Percentiles rank a stretch among this genome's conserved stretches.
These are phyloP conservation scores for Rubia yunnanensis DNA, from an alignment of 257 asterid genomes.

Conservation along the genomic window DNA sequence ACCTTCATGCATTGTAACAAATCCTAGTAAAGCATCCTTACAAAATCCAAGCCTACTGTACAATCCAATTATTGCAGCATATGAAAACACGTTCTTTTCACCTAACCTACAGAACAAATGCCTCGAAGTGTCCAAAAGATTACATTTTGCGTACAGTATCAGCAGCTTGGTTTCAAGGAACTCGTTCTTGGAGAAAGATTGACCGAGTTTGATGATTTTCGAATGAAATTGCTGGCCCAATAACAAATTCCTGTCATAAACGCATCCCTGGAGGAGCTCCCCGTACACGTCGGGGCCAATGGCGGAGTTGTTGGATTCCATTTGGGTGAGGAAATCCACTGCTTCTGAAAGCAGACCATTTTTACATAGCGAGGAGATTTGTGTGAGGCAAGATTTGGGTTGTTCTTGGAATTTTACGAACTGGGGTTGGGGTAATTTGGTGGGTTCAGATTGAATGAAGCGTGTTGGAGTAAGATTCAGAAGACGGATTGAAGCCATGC, in stretches of 20 bases:
- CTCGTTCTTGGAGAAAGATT: conserved; percentile 19
- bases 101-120: conserved; percentile 18
- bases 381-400: conserved; percentile 5
- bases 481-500: conserved; percentile 23
- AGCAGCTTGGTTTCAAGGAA: conserved; percentile 26
- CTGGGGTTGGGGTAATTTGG: conserved; percentile 1
- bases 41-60: conserved; percentile 16
- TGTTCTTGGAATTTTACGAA: conserved; percentile 9
- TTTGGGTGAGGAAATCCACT: conserved; percentile 12
- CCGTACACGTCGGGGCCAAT: conserved; percentile 21
- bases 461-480: neutral
- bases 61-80: conserved; percentile 30
- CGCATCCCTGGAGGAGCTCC: conserved; percentile 27
- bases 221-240: conserved; percentile 27
- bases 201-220: conserved; percentile 20
- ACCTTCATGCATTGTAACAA: conserved; percentile 22
- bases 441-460: conserved; percentile 7
- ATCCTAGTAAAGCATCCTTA: conserved; percentile 18
- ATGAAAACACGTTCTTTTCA: conserved; percentile 22
- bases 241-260: conserved; percentile 13
- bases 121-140: conserved; percentile 15
- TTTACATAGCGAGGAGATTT: conserved; percentile 21
- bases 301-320: conserved; percentile 13
- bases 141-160: conserved; percentile 23
- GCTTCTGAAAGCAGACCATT: conserved; percentile 21